phyloP scores from a whole-genome alignment of 1,284 basidiomycete species.

The Ganoderma lingzhi region DNA sequence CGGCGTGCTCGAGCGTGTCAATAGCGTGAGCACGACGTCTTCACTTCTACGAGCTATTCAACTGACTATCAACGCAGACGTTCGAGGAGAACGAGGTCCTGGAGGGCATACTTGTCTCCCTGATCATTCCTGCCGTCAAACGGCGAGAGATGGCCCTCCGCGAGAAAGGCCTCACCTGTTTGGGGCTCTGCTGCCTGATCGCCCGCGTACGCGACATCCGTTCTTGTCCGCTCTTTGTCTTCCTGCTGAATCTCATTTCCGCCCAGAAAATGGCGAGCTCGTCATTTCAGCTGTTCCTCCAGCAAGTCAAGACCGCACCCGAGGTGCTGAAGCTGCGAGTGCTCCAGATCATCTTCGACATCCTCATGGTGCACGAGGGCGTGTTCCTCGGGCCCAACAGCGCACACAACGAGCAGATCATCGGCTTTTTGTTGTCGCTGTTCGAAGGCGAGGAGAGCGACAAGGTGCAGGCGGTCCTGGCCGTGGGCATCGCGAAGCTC shows the following conservation, averaged over 20 bases:
- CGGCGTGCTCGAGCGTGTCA: conserved; percentile 91
- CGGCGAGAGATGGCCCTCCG: conserved; percentile 87
- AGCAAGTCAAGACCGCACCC: conserved; percentile 83
- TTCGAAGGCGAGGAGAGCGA: conserved; percentile 80
- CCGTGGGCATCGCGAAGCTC: conserved; percentile 90
- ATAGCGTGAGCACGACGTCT: conserved; percentile 61
- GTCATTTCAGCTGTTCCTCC: conserved; percentile 91
- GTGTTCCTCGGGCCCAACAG: conserved; percentile 72
- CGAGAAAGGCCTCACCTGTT: conserved; percentile 86
- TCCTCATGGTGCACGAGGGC: conserved; percentile 90
- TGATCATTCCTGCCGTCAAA: conserved; percentile 92
- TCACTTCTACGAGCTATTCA: neutral
- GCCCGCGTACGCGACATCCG: conserved; percentile 62
- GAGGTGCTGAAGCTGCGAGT: conserved; percentile 84
- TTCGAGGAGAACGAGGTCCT: conserved; percentile 95
- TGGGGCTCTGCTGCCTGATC: conserved; percentile 93
- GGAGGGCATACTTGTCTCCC: conserved; percentile 88
- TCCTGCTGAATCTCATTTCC: neutral
- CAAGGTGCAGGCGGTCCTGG: conserved; percentile 83
- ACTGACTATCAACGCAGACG: conserved; percentile 54
- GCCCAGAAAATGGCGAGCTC: conserved; percentile 86
- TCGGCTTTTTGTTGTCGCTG: conserved; percentile 80
- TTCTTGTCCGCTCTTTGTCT: neutral
- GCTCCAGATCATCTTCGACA: conserved; percentile 89
- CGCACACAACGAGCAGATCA: conserved; percentile 67